Percentiles rank a stretch among this genome's conserved stretches.
Evolutionary conservation across 1,284 basidiomycete species (phyloP).

Genomic region (Apiotrichum siamense): DNA sequence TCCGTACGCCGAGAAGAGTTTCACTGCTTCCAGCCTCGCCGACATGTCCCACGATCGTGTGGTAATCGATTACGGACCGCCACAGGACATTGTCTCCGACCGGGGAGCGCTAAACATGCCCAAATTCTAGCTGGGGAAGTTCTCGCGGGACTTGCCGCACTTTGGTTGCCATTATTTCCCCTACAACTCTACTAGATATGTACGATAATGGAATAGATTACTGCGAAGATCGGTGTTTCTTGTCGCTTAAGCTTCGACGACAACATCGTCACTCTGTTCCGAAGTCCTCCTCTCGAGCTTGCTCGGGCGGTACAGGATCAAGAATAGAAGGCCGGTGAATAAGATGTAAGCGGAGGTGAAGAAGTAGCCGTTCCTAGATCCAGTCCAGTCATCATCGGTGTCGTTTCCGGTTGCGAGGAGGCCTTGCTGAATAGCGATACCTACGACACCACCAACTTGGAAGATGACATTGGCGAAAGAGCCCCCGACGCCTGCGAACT

Average conservation of each 20-base stretch:
- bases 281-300: no score
- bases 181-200: no score
- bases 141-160: no score
- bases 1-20: no score
- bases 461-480: constrained; percentile 42
- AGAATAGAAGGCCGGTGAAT: constrained; percentile 32
- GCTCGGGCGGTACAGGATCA: constrained; percentile 31
- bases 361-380: constrained; percentile 35
- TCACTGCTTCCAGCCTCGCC: no score
- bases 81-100: not conserved
- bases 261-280: no score
- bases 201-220: no score
- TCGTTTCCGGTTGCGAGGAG: constrained; percentile 30
- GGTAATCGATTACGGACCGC: no score
- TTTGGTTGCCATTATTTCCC: no score
- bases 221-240: no score
- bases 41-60: no score
- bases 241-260: no score
- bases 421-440: constrained; percentile 41
- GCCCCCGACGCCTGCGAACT: constrained; percentile 37
- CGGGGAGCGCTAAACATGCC: constrained; percentile 22
- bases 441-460: constrained; percentile 43
- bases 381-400: constrained; percentile 36
- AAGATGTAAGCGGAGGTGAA: constrained; percentile 37
- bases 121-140: constrained; percentile 18